Evolutionary conservation across 176 grass and related monocot species (phyloP), one percentile per base, ranked within the genome.

Genomic region (Oryza rufipogon): DNA sequence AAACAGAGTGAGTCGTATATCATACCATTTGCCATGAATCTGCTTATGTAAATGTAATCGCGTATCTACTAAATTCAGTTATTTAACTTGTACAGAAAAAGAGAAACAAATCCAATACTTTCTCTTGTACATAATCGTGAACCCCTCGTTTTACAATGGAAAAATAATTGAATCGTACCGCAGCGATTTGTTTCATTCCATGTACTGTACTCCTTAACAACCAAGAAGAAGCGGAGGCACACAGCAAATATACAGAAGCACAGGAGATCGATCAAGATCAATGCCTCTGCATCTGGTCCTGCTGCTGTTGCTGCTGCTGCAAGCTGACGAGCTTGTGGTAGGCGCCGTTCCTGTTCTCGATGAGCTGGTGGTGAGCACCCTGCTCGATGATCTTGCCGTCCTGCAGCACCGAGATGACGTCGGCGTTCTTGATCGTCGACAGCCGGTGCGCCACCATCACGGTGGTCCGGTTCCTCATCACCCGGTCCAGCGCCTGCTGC

Each of bases 401-500:
- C 80, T 95, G 93, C 78, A 98, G 36, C 58, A 98, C 93, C 17
- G 96, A 98, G 45, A 98, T 98, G 71, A 92, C 86, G 51, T 98
- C 83, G 11, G 96, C 96, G 77, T 95, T 95, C 76, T 91, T 92
- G 68, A 98, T 94, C 1, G 96, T 98, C 0, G 96, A 98, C 12
- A 98, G 87, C 66, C 96, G 78, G 85, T 98, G 96, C 16, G 96
- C 96, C 65, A 98, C 96, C 86, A 95, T 86, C 15, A 98, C 80
- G 4, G 92, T 98, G 22, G 96, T 98, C 63, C 93, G 96, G 89
- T 87, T 89, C 87, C 83, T 95, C 96, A 98, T 98, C 68, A 95
- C 91, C 44, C 83, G 52, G 68, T 95, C 93, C 33, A 98, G 87
- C 34, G 96, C 96, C 54, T 86, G 89, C 85, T 98, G 96, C 56